Conservation (phyloP, 257 asterid species). For the Echium plantagineum region DNA sequence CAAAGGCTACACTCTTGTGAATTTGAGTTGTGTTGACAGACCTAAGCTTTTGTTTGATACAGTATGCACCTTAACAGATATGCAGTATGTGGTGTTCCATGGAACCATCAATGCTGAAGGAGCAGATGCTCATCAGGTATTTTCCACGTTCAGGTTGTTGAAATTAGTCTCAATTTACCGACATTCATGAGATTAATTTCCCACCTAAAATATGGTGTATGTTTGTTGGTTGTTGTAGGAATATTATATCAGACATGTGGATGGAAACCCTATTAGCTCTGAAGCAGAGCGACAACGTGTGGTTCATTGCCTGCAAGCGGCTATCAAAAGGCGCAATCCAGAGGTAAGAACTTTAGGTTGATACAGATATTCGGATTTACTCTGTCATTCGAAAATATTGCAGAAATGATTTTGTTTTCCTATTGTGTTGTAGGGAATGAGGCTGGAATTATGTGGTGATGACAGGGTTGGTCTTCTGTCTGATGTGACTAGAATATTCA, state of each 20-base stretch:
- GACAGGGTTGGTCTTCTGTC: conserved; percentile 43
- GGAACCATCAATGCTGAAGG: conserved; percentile 39
- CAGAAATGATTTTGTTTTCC: background rate
- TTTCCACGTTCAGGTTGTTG: background rate
- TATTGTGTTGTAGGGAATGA: conserved; percentile 29
- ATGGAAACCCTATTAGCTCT: conserved; percentile 38
- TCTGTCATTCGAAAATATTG: background rate
- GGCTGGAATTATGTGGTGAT: conserved; percentile 36
- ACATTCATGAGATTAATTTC: background rate
- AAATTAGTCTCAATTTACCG: too few relatives aligned
- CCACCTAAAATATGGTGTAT: background rate
- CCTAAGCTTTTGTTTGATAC: conserved; percentile 24
- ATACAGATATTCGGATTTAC: background rate
- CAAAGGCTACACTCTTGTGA: conserved; percentile 19
- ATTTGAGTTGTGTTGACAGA: conserved; percentile 17
- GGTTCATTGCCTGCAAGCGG: conserved; percentile 48
- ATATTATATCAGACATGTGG: conserved; percentile 42
- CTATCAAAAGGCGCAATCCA: conserved; percentile 40
- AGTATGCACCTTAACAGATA: conserved; percentile 20
- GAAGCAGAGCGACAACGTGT: conserved; percentile 43
- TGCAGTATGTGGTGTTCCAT: conserved; percentile 25
- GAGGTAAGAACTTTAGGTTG: conserved; percentile 18
- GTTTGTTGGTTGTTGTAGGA: conserved; percentile 20
- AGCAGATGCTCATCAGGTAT: conserved; percentile 45
- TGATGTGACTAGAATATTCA: conserved; percentile 42